Base-by-base conservation (phyloP, 176 grass and related monocot species). In the Metroxylon sagu region DNA sequence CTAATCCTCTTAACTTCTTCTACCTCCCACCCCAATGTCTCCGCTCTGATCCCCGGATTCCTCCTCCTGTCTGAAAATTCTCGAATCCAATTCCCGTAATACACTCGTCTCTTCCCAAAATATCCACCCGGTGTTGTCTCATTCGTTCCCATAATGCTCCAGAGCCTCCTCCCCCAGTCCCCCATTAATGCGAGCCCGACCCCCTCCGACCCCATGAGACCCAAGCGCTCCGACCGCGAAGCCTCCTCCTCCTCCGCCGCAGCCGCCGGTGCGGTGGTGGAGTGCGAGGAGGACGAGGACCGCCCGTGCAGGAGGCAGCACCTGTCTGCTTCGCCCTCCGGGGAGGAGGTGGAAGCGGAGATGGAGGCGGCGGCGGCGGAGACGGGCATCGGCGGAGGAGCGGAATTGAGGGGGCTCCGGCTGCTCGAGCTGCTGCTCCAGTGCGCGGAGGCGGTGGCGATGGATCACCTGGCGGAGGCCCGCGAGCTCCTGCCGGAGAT, bases 391-490 rank as follows among this genome's bases (percentile, higher is more conserved):
- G 0, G 39, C 3, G 23, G 25, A 12, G 35, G 50, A 26, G 60
- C 75, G 0, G 90, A 89, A 66, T 79, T 59, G 12, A 76, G 77
- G 0, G 82, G 79, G 6, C 80, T 95, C 39, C 74, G 76, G 14
- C 74, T 95, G 17, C 76, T 95, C 0, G 79, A 49, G 0, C 73
- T 89, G 21, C 70, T 95, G 6, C 82, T 95, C 16, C 63, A 80
- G 31, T 95, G 90, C 76, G 90, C 90, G 0, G 82, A 95, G 78
- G 82, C 90, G 4, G 73, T 89, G 50, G 80, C 85, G 35, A 62
- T 56, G 55, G 76, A 89, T 66, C 71, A 72, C 27, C 74, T 95
- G 3, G 18, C 67, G 1, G 83, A 95, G 67, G 86, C 90, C 16
- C 73, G 71, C 2, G 80, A 95, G 25, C 77, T 89, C 43, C 86